Base-by-base conservation (phyloP, 768 basidiomycete species). In the Macrolepiota albuminosa region DNA sequence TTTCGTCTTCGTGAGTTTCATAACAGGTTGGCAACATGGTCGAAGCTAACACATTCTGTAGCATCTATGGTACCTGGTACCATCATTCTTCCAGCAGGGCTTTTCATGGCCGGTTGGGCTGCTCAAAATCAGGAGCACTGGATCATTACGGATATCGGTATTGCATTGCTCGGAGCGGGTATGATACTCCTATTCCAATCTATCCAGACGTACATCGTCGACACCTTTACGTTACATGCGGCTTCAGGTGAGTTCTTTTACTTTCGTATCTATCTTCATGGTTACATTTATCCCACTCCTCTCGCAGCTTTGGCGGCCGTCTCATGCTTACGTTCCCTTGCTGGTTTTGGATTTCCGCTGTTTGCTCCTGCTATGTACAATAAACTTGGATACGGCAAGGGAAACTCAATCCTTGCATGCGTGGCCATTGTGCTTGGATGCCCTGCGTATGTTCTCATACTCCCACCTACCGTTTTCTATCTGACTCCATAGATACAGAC, bases 261-360 rank as follows among this genome's bases (percentile, higher is more conserved):
- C 49, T 16, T 48, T 14, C 16, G 47, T 42, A 31, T 11, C n/a
- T 54, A 7, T 21, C 18, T 36, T 48, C 21, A 14, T 42, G 10
- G 29, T 14, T 10, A 58, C 50, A 33, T 5, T 31, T 13, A 31
- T 24, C 55, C 33, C 29, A 36, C 26, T 58, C 48, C 50, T 60
- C 26, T 51, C 7, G 48, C 53, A 83, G 86, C 88, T 3, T 72
- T 92, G 10, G 88, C 88, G 0, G 87, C 88, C 0, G 82, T 83
- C 21, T 73, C 85, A 0, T 86, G 71, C 67, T 68, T 90, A 14
- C 83, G 90, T 29, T 84, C 86, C 0, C 57, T 89, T 0, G 82
- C 83, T 1, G 90, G 90, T 0, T 91, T 89, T 56, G 84, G 80
- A 1, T 91, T 93, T 67, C 91, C 90, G 2, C 72, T 92, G n/a